Evolutionary conservation across 2,329 filamentous ascomycete genomes (phyloP), one percentile per base, ranked within the genome.

Genomic region (Xylaria sp.): DNA sequence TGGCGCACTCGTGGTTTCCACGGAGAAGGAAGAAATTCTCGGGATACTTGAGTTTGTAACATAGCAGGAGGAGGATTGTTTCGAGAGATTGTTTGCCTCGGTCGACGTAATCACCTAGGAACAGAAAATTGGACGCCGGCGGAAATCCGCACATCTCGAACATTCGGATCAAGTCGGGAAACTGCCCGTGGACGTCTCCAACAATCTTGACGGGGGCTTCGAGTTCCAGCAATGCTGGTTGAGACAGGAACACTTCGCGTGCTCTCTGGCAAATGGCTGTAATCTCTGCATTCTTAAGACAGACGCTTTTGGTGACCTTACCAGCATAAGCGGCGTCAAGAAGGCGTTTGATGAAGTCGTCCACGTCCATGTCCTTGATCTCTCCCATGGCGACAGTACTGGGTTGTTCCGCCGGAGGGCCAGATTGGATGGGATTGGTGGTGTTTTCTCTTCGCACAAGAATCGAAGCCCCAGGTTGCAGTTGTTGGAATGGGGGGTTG

Each of bases 31-130:
- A 99, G 81, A 99, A 97, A 82, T 99, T 99, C 80, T 99, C 94
- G 53, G 94, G 94, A 76, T 96, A 97, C 81, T 97, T 97, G 85
- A 99, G 96, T 86, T 99, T 99, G 86, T 97, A 99, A 64, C 92
- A 92, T 55, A 99, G 85, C 59, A 99, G 84, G 65, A 99, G 83
- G 80, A 92, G 96, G 78, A 99, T 97, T 68, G 94, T 97, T 82
- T 99, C 94, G 57, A 99, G 88, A 44, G 93, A 97, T 79, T 99
- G 94, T 83, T 99, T 97, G 80, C 94, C 94, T 80, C 94, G 88
- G 76, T 99, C 94, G 71, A 99, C 94, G 73, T 99, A 99, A 75
- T 99, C 94, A 69, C 94, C 94, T 54, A 99, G 89, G 84, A 97
- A 97, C 54, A 97, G 82, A 72, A 91, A 97, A 78, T 97, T 97